phyloP scores from a whole-genome alignment of 1,284 basidiomycete species.

The Ganoderma sinense region DNA sequence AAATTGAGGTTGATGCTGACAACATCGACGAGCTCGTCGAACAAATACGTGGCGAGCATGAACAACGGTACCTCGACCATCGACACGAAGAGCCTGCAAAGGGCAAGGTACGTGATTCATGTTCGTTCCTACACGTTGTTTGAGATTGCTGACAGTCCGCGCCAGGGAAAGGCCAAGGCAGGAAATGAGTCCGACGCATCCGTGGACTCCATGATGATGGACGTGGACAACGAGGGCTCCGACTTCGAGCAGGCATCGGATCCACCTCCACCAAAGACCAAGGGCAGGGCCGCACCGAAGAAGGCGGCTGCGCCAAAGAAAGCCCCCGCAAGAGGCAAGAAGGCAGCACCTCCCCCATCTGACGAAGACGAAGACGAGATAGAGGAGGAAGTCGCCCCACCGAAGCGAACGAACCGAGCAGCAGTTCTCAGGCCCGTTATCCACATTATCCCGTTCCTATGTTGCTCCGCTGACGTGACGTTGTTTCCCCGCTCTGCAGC shows the following conservation, averaged over 20 bases:
- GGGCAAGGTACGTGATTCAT: conserved; percentile 32
- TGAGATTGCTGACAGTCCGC: not conserved
- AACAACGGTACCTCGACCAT: conserved; percentile 63
- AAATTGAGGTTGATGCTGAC: conserved; percentile 57
- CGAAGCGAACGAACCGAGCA: conserved; percentile 70
- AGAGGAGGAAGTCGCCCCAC: conserved; percentile 58
- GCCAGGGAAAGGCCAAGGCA: conserved; percentile 50
- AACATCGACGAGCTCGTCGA: conserved; percentile 78
- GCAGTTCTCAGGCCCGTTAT: conserved; percentile 64
- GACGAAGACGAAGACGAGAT: conserved; percentile 67
- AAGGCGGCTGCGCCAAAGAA: conserved; percentile 11
- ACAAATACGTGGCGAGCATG: conserved; percentile 72
- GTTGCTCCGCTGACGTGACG: not conserved
- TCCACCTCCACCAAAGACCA: conserved; percentile 55
- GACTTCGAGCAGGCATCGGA: conserved; percentile 48
- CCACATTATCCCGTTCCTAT: not conserved
- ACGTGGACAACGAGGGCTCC: conserved; percentile 35
- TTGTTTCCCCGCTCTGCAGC: conserved; percentile 25
- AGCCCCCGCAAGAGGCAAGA: conserved; percentile 17
- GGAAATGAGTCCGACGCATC: conserved; percentile 60
- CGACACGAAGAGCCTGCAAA: conserved; percentile 35
- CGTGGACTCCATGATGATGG: conserved; percentile 77
- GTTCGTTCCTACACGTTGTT: not conserved
- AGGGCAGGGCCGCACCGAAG: conserved; percentile 46
- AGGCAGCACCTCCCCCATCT: conserved; percentile 36